Evolutionary conservation across 345 rosid genomes (phyloP).

Genomic region (Physaria fendleri): DNA sequence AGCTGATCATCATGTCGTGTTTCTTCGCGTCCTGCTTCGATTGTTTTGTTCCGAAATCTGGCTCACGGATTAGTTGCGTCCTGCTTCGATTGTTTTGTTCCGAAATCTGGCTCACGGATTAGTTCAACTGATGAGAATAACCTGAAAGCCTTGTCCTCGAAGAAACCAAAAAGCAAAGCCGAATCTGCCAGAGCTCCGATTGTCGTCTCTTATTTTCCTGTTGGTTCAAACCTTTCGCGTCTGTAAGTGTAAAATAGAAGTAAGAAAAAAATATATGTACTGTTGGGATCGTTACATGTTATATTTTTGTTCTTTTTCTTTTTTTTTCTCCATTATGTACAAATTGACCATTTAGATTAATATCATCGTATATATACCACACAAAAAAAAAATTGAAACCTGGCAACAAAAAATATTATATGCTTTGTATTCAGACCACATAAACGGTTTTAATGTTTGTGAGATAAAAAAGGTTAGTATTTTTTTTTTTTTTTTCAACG

Average conservation of each 20-base stretch:
- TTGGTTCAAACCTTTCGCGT: constrained; percentile 26
- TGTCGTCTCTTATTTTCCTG: constrained; percentile 18
- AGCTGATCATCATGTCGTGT: constrained; percentile 17
- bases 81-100: constrained; percentile 13
- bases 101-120: background rate
- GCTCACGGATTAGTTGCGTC: background rate
- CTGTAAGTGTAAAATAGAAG: background rate
- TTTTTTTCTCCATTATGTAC: too few relatives aligned
- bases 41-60: constrained; percentile 16
- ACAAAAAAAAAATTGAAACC: too few relatives aligned
- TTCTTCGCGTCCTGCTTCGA: background rate
- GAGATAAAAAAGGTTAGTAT: too few relatives aligned
- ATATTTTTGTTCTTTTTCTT: background rate
- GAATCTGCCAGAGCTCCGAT: constrained; percentile 20
- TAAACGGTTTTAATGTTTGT: too few relatives aligned
- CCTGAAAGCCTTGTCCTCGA: background rate
- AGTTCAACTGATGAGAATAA: constrained; percentile 8
- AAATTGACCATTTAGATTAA: too few relatives aligned
- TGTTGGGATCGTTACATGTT: background rate
- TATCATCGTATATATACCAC: too few relatives aligned
- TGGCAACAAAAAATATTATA: too few relatives aligned
- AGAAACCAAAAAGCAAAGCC: constrained; percentile 19
- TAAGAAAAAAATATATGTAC: background rate
- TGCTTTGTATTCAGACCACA: too few relatives aligned
- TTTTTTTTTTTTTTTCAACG: too few relatives aligned